phyloP scores from a whole-genome alignment of 2,329 filamentous ascomycete species.

The Fusarium sambucinum region DNA sequence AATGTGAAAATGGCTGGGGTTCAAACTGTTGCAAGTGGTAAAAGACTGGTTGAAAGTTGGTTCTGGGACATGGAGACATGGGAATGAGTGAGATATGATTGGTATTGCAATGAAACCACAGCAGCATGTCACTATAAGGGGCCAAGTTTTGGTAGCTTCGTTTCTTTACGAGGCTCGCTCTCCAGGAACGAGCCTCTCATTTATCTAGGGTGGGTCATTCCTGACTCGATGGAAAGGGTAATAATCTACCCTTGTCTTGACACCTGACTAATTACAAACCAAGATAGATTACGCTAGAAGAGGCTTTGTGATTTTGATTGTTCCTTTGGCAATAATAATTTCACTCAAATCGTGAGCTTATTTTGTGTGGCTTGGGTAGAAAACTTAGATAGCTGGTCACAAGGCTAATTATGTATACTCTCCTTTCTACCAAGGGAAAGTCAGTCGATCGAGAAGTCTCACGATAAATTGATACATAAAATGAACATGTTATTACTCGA shows the following conservation, averaged over 20 bases:
- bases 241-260: not conserved
- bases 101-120: not conserved
- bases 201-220: not conserved
- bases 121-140: not conserved
- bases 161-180: not conserved
- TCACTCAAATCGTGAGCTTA: not conserved
- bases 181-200: not conserved
- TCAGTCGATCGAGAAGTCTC: too few species aligned
- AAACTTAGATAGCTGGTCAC: not conserved
- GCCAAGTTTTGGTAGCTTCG: not conserved
- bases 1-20: not conserved
- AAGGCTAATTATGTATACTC: not conserved
- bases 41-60: not conserved
- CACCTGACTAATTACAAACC: not conserved
- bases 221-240: not conserved
- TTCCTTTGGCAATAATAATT: not conserved
- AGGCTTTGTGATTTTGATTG: not conserved
- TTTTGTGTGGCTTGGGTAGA: not conserved
- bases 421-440: too few species aligned
- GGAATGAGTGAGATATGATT: not conserved
- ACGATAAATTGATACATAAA: too few species aligned
- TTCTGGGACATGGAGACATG: not conserved
- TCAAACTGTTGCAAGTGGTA: not conserved
- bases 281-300: not conserved
- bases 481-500: too few species aligned